Evolutionary conservation across 78 protist species (phyloP).

Genomic region (Dictyostelium intermedium): DNA sequence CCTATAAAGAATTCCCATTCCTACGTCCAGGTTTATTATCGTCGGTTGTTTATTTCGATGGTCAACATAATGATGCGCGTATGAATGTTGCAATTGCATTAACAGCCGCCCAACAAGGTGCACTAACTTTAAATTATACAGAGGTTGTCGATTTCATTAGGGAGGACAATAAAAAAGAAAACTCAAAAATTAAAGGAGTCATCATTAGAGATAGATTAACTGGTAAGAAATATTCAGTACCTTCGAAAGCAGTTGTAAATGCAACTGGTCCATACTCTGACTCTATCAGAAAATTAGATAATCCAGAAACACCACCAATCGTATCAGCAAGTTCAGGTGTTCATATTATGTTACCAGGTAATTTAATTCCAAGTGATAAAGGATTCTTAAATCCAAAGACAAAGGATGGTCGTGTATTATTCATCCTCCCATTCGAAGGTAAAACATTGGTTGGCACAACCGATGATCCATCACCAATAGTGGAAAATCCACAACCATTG

Average conservation of each 20-base stretch:
- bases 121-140: conserved; percentile 87
- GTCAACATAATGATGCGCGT: conserved; percentile 93
- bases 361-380: conserved; percentile 45
- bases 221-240: conserved; percentile 75
- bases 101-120: conserved; percentile 93
- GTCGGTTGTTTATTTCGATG: conserved; percentile 90
- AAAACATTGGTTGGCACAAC: conserved; percentile 94
- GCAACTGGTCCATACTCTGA: conserved; percentile 95
- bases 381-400: conserved; percentile 90
- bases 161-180: background rate
- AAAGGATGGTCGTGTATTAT: conserved; percentile 95
- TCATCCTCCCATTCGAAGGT: conserved; percentile 94
- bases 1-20: conserved; percentile 79
- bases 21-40: conserved; percentile 67
- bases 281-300: conserved; percentile 86
- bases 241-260: conserved; percentile 83
- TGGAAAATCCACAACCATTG: conserved; percentile 76
- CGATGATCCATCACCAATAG: conserved; percentile 79
- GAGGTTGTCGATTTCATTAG: conserved; percentile 59
- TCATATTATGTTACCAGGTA: conserved; percentile 84
- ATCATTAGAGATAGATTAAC: conserved; percentile 87
- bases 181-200: conserved; percentile 83
- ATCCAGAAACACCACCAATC: conserved; percentile 20
- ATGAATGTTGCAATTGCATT: conserved; percentile 91
- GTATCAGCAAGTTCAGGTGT: conserved; percentile 88